Percentiles rank a stretch among this genome's conserved stretches.
Evolutionary conservation across 768 basidiomycete species (phyloP).

Genomic region (Termitomyces sp.): DNA sequence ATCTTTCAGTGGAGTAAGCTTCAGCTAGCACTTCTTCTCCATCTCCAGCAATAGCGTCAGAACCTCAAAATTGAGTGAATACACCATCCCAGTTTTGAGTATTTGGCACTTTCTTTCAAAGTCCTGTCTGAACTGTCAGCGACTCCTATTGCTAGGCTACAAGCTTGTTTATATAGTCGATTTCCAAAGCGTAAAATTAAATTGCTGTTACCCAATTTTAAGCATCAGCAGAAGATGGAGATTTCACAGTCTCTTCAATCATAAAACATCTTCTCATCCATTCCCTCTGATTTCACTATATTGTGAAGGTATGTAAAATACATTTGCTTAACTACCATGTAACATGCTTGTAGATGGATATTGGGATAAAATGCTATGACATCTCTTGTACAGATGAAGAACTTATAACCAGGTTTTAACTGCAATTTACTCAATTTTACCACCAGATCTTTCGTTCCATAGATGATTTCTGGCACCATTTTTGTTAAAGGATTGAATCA

Average conservation of each 20-base stretch:
- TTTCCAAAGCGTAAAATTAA: background rate
- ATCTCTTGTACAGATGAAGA: background rate
- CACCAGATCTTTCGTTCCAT: background rate
- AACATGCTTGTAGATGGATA: background rate
- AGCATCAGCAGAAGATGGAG: background rate
- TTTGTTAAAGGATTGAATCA: too few relatives aligned
- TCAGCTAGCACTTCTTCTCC: background rate
- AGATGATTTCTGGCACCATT: background rate
- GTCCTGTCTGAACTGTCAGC: too few relatives aligned
- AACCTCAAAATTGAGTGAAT: background rate
- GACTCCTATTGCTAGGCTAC: too few relatives aligned
- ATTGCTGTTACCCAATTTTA: background rate
- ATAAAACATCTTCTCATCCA: background rate
- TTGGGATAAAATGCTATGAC: background rate
- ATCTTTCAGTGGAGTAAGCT: background rate
- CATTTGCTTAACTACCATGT: background rate
- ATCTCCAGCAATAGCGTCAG: background rate
- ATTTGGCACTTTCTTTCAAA: too few relatives aligned
- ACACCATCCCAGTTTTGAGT: background rate
- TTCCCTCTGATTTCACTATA: background rate
- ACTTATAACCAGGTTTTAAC: background rate
- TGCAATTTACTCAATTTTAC: background rate
- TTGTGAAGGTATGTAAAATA: too few relatives aligned
- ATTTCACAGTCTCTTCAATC: background rate
- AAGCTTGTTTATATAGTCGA: too few relatives aligned